Evolutionary conservation across 306 rosid species (phyloP).

Genomic region (Ziziphus jujuba): DNA sequence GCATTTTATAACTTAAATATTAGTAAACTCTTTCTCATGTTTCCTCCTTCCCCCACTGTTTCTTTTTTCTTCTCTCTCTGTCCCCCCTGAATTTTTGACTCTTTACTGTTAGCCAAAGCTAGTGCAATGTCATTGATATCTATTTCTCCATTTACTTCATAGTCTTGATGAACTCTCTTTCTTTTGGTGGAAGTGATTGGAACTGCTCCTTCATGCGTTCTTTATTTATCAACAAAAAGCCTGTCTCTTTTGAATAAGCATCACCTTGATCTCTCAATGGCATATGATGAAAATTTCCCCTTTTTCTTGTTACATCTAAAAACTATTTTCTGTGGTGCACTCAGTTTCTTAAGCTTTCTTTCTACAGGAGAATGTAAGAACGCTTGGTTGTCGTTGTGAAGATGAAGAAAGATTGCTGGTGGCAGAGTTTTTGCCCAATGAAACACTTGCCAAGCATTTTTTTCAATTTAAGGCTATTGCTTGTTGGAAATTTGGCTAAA

Average conservation of each 20-base stretch:
- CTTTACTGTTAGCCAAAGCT: not conserved
- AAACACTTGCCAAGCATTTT: constrained; percentile 81
- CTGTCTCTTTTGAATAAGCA: too few relatives aligned
- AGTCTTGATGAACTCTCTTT: too few relatives aligned
- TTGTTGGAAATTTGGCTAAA: not conserved
- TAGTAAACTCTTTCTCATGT: not conserved
- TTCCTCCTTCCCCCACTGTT: not conserved
- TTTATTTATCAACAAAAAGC: too few relatives aligned
- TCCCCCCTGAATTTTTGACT: not conserved
- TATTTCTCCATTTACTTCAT: not conserved
- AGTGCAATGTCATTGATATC: not conserved
- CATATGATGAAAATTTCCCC: not conserved
- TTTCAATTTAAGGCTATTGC: constrained; percentile 59
- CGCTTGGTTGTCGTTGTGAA: constrained; percentile 76
- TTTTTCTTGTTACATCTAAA: too few relatives aligned
- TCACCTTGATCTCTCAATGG: not conserved
- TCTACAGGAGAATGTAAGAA: too few relatives aligned
- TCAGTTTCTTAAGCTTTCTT: not conserved
- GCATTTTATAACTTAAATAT: not conserved
- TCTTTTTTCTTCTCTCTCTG: not conserved
- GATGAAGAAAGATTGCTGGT: constrained; percentile 82
- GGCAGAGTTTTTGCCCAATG: constrained; percentile 77
- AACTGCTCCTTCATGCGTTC: too few relatives aligned
- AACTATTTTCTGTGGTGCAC: too few relatives aligned
- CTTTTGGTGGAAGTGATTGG: too few relatives aligned